A percentile compares a stretch with the other conserved stretches of the same genome.
Evolutionary conservation across 2,329 filamentous ascomycete genomes (phyloP).

Genomic region (Aciculosporium take): DNA sequence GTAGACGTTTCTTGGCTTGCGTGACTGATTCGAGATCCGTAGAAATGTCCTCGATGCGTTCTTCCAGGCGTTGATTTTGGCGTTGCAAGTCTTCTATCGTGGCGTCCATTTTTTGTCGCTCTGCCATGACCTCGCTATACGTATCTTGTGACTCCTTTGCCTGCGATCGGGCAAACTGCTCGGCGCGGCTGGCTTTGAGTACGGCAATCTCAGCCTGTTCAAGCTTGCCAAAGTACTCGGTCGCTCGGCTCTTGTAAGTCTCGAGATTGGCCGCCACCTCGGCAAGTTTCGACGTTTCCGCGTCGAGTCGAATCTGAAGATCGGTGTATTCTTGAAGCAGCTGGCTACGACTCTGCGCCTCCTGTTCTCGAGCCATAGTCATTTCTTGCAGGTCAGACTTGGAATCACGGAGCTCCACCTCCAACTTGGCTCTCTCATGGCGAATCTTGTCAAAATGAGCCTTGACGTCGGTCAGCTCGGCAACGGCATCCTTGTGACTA

Average conservation of each 20-base stretch:
- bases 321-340: slow-evolving; percentile 86
- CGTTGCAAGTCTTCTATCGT: slow-evolving; percentile 81
- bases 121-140: slow-evolving; percentile 78
- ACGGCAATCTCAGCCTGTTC: slow-evolving; percentile 95
- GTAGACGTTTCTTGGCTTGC: slow-evolving; percentile 84
- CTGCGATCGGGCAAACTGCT: slow-evolving; percentile 86
- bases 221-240: slow-evolving; percentile 94
- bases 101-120: slow-evolving; percentile 79
- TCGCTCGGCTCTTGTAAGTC: slow-evolving; percentile 80
- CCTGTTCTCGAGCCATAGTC: slow-evolving; percentile 65
- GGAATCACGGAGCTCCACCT: slow-evolving; percentile 76
- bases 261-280: slow-evolving; percentile 75
- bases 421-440: slow-evolving; percentile 61
- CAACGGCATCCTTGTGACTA: slow-evolving; percentile 71
- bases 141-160: slow-evolving; percentile 84
- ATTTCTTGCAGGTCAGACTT: slow-evolving; percentile 76
- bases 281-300: slow-evolving; percentile 69
- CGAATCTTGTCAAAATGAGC: slow-evolving; percentile 76
- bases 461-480: slow-evolving; percentile 77
- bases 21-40: slow-evolving; percentile 75
- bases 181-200: slow-evolving; percentile 77
- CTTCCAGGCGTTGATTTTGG: slow-evolving; percentile 78
- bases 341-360: slow-evolving; percentile 74
- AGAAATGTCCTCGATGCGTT: slow-evolving; percentile 78
- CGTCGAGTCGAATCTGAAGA: slow-evolving; percentile 81